Base-by-base conservation (phyloP, 2,329 filamentous ascomycete genomes). In the Phyllosticta citribraziliensis region DNA sequence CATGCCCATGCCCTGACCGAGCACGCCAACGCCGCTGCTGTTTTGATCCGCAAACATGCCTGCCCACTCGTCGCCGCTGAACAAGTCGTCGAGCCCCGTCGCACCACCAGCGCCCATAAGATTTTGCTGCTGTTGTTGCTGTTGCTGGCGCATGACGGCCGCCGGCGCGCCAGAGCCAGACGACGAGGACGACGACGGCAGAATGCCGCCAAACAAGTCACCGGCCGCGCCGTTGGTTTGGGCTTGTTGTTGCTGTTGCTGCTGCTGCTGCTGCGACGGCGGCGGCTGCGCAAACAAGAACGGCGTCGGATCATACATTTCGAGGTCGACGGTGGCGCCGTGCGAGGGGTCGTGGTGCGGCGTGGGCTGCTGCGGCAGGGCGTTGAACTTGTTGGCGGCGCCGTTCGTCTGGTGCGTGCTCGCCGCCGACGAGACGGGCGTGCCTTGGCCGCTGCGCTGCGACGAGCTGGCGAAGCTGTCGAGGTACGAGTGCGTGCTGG, bases 81-180 rank as follows among this genome's bases (percentile, higher is more conserved):
- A 69, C 10, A 75, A 51, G 19, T 75, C 70, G 35, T 75, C 71
- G 33, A 75, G 12, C 22, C 58, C 35, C 11, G 52, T 17, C 17
- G 82, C 81, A 5, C 81, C 71, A 20, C 75, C 76, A 22, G 22
- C 22, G 80, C 76, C 63, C 83, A 77, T 70, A 80, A 83, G 56
- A 27, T 22, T 27, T 52, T 51, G 33, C 22, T 47, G 56, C 22
- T 58, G 57, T 25, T 59, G 51, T 25, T 50, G 33, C 33, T 40
- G 33, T 5, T 40, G 33, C 14, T 40, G 33, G 33, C 33, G 33
- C 33, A 40, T 40, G 33, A 11, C 33, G 5, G 33, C 33, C 11
- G 33, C 33, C 11, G 33, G 10, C 33, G 33, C 33, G 33, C 33
- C 33, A 12, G 33, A 40, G 4, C 11, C 11, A 5, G 33, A 12